phyloP scores from a whole-genome alignment of 768 basidiomycete species.

The Lactarius psammicola region DNA sequence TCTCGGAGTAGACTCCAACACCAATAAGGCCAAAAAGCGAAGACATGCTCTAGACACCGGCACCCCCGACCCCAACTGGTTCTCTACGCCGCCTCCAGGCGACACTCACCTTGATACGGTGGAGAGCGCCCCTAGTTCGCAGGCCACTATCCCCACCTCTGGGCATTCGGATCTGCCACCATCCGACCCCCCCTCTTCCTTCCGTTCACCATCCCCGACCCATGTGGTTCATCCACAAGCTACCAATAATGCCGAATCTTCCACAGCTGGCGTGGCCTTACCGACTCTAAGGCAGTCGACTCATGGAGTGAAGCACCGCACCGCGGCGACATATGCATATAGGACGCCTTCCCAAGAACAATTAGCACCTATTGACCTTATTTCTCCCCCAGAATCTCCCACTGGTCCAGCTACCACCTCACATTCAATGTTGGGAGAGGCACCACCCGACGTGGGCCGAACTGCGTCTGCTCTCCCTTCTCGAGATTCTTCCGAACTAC shows the following conservation, averaged over 20 bases:
- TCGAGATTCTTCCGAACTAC: background rate
- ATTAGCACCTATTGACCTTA: background rate
- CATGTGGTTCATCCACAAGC: background rate
- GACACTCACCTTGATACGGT: background rate
- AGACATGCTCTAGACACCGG: slow-evolving; percentile 5
- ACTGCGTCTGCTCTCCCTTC: background rate
- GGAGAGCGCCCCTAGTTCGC: background rate
- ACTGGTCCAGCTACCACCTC: background rate
- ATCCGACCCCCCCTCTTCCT: background rate
- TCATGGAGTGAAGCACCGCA: background rate
- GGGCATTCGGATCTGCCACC: background rate
- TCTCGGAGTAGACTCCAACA: background rate
- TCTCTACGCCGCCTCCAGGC: slow-evolving; percentile 12
- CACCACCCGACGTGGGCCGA: background rate
- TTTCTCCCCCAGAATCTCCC: background rate
- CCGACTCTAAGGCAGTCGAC: background rate
- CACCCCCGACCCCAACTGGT: slow-evolving; percentile 7
- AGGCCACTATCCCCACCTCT: background rate
- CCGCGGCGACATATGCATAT: slow-evolving; percentile 11
- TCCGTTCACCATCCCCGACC: background rate
- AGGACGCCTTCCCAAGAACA: background rate
- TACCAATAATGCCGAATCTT: background rate
- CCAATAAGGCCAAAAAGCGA: slow-evolving; percentile 7
- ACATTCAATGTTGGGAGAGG: background rate
- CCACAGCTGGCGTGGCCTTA: background rate